These are phyloP conservation scores for Glycine latifolia DNA, from an alignment of 306 rosid species.

Conservation along the genomic window DNA sequence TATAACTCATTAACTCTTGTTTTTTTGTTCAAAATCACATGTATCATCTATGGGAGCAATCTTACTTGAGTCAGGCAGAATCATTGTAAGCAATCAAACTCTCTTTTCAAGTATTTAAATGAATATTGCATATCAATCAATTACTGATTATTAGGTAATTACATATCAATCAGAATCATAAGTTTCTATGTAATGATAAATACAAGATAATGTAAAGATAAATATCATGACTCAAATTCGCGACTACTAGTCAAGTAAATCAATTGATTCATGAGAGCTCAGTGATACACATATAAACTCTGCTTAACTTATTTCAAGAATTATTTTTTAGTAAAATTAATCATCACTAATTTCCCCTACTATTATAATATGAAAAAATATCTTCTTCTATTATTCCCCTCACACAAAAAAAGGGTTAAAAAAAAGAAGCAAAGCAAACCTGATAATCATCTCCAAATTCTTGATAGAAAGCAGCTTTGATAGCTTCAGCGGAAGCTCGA, in stretches of 20 bases:
- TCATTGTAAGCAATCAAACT: background rate
- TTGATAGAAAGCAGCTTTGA: constrained; percentile 82
- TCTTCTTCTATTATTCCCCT: too few relatives aligned
- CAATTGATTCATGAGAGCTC: background rate
- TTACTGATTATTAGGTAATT: too few relatives aligned
- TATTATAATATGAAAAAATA: background rate
- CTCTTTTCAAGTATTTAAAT: background rate
- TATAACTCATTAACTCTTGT: background rate
- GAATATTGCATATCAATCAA: too few relatives aligned
- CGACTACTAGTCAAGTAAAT: background rate
- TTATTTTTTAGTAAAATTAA: background rate
- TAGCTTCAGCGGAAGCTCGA: constrained; percentile 98
- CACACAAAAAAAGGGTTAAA: background rate
- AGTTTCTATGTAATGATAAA: too few relatives aligned
- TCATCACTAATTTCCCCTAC: background rate
- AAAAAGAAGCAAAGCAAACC: constrained; percentile 51
- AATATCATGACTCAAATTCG: background rate
- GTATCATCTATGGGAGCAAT: background rate
- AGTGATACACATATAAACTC: background rate
- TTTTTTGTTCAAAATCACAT: background rate
- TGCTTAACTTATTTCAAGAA: background rate
- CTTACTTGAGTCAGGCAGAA: background rate
- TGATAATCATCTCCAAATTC: constrained; percentile 83
- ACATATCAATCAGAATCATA: too few relatives aligned
- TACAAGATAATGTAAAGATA: too few relatives aligned